A percentile compares a stretch with the other conserved stretches of the same genome.
These are phyloP conservation scores for Leccinum variabile DNA, from an alignment of 1,284 basidiomycete genomes.

Conservation along the genomic window DNA sequence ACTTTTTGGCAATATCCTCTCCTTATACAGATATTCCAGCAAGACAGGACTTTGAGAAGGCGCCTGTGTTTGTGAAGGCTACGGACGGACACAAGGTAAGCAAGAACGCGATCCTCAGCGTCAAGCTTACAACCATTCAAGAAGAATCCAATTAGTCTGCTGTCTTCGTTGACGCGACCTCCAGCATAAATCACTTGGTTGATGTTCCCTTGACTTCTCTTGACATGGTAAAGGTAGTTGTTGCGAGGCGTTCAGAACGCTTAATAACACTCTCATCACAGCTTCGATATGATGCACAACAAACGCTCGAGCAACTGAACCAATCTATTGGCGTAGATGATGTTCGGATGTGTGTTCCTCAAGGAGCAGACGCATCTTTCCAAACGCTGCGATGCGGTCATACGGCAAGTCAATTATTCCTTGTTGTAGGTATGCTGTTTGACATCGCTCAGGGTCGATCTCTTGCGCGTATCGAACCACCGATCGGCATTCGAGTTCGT, in stretches of 20 bases:
- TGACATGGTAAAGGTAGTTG: constrained; percentile 51
- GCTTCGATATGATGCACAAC: constrained; percentile 76
- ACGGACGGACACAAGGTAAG: constrained; percentile 50
- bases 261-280: constrained; percentile 33
- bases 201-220: constrained; percentile 72
- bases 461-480: constrained; percentile 53
- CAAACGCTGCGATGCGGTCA: constrained; percentile 64
- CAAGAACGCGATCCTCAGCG: constrained; percentile 6
- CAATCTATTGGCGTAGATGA: constrained; percentile 49
- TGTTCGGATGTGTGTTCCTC: constrained; percentile 77
- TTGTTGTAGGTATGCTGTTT: background rate
- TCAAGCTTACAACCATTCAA: constrained; percentile 6
- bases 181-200: constrained; percentile 79
- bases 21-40: constrained; percentile 43
- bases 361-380: constrained; percentile 62
- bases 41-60: constrained; percentile 66
- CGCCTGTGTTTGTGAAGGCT: constrained; percentile 64
- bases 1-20: constrained; percentile 61
- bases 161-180: constrained; percentile 81
- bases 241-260: background rate
- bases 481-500: constrained; percentile 46
- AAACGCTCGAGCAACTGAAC: constrained; percentile 66
- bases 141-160: constrained; percentile 51
- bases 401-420: constrained; percentile 47
- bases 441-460: constrained; percentile 53